These are phyloP conservation scores for Fusarium dimerum DNA, from an alignment of 2,329 filamentous ascomycete species.

Conservation along the genomic window DNA sequence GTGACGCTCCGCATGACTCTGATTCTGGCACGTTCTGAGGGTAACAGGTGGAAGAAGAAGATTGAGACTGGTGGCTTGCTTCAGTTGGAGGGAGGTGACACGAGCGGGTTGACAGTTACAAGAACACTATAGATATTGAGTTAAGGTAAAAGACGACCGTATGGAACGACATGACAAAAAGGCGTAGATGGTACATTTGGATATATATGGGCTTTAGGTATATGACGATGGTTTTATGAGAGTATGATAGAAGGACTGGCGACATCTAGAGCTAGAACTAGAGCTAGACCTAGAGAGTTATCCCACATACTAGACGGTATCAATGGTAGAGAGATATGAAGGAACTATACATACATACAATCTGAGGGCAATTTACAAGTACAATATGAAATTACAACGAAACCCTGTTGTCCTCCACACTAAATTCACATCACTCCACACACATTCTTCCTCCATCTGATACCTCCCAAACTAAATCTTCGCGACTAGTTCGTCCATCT, in stretches of 20 bases:
- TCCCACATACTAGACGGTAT: not conserved
- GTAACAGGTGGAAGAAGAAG: conserved; percentile 75
- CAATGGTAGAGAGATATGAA: not conserved
- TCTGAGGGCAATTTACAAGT: too few relatives aligned
- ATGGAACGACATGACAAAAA: conserved; percentile 3
- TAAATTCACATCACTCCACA: not conserved
- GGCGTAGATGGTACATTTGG: conserved; percentile 7
- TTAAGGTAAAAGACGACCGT: conserved; percentile 2
- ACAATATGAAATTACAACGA: not conserved
- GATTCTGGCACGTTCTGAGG: conserved; percentile 72
- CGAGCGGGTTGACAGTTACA: conserved; percentile 53
- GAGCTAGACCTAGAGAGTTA: not conserved
- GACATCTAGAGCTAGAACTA: not conserved
- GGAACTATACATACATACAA: not conserved
- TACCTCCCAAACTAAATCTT: not conserved
- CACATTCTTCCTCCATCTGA: not conserved
- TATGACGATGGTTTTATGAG: not conserved
- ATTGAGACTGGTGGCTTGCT: conserved; percentile 60
- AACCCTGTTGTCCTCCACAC: not conserved
- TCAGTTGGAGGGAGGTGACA: conserved; percentile 46
- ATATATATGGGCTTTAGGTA: not conserved
- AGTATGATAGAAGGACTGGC: not conserved
- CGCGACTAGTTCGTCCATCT: conserved; percentile 6
- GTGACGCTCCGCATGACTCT: conserved; percentile 70
- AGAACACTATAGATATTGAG: conserved; percentile 48